Evolutionary conservation across 257 asterid genomes (phyloP).

Genomic region (Osmanthus fragrans): DNA sequence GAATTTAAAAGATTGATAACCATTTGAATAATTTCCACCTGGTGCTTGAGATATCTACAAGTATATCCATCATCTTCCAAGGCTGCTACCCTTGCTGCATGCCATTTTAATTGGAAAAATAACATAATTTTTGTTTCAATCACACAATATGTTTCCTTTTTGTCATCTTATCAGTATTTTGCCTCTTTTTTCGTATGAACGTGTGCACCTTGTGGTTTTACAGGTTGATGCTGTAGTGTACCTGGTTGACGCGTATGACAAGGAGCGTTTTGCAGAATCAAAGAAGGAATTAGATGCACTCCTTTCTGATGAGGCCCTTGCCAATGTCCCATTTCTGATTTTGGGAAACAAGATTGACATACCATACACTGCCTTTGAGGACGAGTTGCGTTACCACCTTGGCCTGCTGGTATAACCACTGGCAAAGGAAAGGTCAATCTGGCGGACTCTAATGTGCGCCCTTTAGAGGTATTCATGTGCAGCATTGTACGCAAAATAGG

Average conservation of each 20-base stretch:
- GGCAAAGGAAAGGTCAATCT: slow-evolving; percentile 28
- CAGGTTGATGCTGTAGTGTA: slow-evolving; percentile 26
- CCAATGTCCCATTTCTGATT: slow-evolving; percentile 24
- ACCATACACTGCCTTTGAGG: slow-evolving; percentile 28
- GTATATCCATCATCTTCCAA: no score
- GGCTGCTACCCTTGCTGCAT: no score
- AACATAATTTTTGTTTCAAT: neutral
- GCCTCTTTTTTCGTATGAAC: neutral
- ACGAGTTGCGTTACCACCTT: slow-evolving; percentile 21
- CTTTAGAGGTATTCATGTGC: slow-evolving; percentile 29
- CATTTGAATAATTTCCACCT: no score
- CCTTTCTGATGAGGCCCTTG: slow-evolving; percentile 23
- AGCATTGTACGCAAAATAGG: slow-evolving; percentile 29
- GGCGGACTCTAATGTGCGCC: slow-evolving; percentile 18
- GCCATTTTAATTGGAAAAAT: no score
- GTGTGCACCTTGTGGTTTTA: neutral
- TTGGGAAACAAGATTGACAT: slow-evolving; percentile 28
- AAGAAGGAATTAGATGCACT: slow-evolving; percentile 26
- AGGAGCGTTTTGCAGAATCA: slow-evolving; percentile 25
- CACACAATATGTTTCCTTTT: no score
- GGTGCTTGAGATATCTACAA: no score
- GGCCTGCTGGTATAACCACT: slow-evolving; percentile 24
- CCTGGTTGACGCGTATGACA: slow-evolving; percentile 24
- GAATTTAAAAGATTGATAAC: neutral
- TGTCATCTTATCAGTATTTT: neutral